Conservation (phyloP, 2,329 filamentous ascomycete species). For the Fusarium setosum region DNA sequence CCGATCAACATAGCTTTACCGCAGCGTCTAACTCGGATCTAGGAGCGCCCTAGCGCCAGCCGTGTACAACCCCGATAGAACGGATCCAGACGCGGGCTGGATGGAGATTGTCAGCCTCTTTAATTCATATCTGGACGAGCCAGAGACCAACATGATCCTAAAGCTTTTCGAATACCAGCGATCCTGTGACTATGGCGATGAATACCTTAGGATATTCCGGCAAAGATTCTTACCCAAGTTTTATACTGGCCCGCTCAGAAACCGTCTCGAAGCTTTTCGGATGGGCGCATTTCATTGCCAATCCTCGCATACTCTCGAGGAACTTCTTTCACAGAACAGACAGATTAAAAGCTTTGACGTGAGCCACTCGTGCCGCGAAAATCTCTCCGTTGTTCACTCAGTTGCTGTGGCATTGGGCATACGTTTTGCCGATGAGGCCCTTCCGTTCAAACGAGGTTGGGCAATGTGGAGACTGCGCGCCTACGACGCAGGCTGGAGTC, state of each 20-base stretch:
- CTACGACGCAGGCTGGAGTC: conserved; percentile 17
- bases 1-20: not conserved
- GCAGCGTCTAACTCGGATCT: not conserved
- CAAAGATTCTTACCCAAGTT: conserved; percentile 32
- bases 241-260: not conserved
- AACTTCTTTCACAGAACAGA: conserved; percentile 14
- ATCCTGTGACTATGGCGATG: conserved; percentile 5
- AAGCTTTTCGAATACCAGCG: conserved; percentile 26
- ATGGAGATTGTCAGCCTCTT: conserved; percentile 29
- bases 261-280: conserved; percentile 40
- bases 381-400: conserved; percentile 41
- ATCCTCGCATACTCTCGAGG: accelerated
- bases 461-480: not conserved
- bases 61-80: not conserved
- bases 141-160: conserved; percentile 18
- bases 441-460: not conserved
- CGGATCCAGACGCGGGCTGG: not conserved
- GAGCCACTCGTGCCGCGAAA: conserved; percentile 11
- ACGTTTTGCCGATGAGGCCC: conserved; percentile 23
- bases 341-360: conserved; percentile 13
- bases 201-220: conserved; percentile 12
- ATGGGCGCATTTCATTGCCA: conserved; percentile 27
- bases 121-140: conserved; percentile 29
- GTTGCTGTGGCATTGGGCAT: conserved; percentile 33
- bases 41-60: conserved; percentile 6